Evolutionary conservation across 192 early-diverging fungal genomes (phyloP), one percentile per base, ranked within the genome.

Genomic region (Coemansia sp.): DNA sequence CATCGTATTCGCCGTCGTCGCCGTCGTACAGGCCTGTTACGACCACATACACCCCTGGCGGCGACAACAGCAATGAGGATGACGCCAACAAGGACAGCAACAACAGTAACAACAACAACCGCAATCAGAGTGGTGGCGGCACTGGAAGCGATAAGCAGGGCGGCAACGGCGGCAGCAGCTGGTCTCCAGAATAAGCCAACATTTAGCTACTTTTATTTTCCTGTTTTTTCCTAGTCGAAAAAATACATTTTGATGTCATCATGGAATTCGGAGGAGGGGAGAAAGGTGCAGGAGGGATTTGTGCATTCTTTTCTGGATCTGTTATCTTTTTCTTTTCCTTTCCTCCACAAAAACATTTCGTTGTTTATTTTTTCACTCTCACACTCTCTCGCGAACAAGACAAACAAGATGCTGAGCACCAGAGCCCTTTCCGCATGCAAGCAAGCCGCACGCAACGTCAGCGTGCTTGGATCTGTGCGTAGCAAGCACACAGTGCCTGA

Each of bases 401-500:
- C 23, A 25, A 52, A 52, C 23, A 52, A 57, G 35, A 43, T 70
- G 63, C 54, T 76, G 20, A 55, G 55, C 34, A 70, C 64, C 56
- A 70, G 40, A 36, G 19, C 57, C 11, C 4, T 67, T 41, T 34
- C 68, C 14, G 23, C 66, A 11, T 10, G 52, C 57, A 69, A 48
- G 41, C 74, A 46, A 36, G 43, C 49, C 0, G 36, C 34, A 46
- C 63, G 54, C 59, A 33, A 40, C 59, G 42, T 17, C 55, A 50
- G 23, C 22, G 48, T 5, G 3, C 33, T 66, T 22, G 61, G 67
- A 4, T 54, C 57, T 10, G 64, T 68, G 53, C 82, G 82, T 11
- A 14, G 34, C 41, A 95, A 94, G 85, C 84, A 90, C 81, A 90
- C 89, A n/a, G 82, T 95, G 13, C 94, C 94, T 8, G 94, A 94